Conservation (phyloP, 2,329 filamentous ascomycete genomes). For the Colletotrichum phormii region DNA sequence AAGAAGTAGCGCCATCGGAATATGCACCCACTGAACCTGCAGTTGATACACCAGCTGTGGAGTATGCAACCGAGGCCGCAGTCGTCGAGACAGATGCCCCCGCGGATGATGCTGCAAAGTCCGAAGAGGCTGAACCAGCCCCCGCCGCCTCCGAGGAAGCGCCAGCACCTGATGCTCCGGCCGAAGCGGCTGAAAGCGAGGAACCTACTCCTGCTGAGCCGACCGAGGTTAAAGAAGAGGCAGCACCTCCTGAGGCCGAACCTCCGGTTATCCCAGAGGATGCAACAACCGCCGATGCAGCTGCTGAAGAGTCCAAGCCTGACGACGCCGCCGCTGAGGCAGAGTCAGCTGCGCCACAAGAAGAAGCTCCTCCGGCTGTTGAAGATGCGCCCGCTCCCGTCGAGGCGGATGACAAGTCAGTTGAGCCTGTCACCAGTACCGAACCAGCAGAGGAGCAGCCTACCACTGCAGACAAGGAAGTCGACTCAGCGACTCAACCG, state of each 20-base stretch:
- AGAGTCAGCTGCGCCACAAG: not conserved
- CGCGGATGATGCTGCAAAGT: not conserved
- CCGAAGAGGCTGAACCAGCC: not conserved
- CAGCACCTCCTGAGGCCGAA: not conserved
- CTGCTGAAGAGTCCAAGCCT: not conserved
- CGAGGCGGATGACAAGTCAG: not conserved
- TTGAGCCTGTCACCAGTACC: not conserved
- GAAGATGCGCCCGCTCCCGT: not conserved
- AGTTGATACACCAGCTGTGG: not conserved
- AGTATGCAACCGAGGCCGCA: not conserved
- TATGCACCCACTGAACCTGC: not conserved
- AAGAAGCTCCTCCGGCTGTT: not conserved
- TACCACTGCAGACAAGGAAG: not conserved
- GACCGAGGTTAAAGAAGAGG: not conserved
- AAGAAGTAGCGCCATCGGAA: not conserved
- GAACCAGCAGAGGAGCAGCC: not conserved
- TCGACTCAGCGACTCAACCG: not conserved
- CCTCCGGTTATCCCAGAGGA: not conserved
- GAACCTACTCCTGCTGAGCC: not conserved
- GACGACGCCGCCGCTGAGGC: not conserved
- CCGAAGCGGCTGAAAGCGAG: not conserved
- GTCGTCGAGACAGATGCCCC: not conserved
- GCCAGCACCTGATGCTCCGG: not conserved
- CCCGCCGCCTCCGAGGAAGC: not conserved
- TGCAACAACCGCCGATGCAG: not conserved